Conservation (phyloP, 148 eudicot species). For the Oxyria digyna region DNA sequence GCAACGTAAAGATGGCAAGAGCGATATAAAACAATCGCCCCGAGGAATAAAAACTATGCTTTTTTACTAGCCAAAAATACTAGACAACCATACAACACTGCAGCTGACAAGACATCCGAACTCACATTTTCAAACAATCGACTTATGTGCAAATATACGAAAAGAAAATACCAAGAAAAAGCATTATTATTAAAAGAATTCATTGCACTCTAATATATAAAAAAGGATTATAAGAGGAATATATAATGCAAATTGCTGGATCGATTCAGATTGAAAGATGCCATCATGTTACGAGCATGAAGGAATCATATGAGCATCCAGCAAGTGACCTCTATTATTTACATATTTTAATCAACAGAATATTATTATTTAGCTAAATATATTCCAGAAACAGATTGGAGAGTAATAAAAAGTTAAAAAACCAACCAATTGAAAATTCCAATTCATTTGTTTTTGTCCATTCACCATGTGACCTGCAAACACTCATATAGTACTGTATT, state of each 20-base stretch:
- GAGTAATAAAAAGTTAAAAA: background rate
- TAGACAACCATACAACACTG: too few species aligned
- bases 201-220: background rate
- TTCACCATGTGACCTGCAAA: background rate
- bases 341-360: background rate
- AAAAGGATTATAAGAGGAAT: background rate
- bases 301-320: background rate
- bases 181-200: background rate
- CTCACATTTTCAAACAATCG: too few species aligned
- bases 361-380: too few species aligned
- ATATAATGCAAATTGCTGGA: background rate
- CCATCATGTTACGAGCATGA: background rate
- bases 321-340: slow-evolving; percentile 1
- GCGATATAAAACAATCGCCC: too few species aligned
- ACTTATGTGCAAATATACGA: too few species aligned
- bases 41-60: too few species aligned
- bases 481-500: background rate
- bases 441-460: background rate
- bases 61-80: too few species aligned
- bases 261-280: background rate
- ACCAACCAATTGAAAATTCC: background rate
- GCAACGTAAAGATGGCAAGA: too few species aligned
- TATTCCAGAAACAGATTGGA: background rate
- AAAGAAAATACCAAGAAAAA: too few species aligned
- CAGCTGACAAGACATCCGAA: too few species aligned